Evolutionary conservation across 331 rosid genomes (phyloP).

Genomic region (Rosa hybrid): DNA sequence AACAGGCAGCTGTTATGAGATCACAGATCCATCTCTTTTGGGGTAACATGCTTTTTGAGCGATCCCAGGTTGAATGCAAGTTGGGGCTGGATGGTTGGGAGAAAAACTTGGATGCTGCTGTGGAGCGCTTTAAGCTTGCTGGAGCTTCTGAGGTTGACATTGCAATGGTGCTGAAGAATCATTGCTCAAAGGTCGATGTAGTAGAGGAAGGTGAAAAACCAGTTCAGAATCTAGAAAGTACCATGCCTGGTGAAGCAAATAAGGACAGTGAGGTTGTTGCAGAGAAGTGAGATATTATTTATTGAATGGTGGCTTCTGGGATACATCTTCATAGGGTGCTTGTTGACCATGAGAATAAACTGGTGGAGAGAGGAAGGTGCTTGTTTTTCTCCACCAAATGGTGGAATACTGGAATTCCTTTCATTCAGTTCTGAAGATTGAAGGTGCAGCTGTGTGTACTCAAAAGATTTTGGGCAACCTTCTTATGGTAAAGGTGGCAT

Average conservation of each 20-base stretch:
- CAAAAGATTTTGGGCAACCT: slow-evolving; percentile 28
- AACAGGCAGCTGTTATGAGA: slow-evolving; percentile 83
- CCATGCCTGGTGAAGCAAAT: slow-evolving; percentile 28
- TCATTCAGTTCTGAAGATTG: slow-evolving; percentile 24
- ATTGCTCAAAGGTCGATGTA: slow-evolving; percentile 65
- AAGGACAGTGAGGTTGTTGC: slow-evolving; percentile 24
- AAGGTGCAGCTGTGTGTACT: slow-evolving; percentile 33
- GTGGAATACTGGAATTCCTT: slow-evolving; percentile 34
- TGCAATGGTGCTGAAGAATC: slow-evolving; percentile 75
- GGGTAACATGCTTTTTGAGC: slow-evolving; percentile 95
- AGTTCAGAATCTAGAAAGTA: slow-evolving; percentile 28
- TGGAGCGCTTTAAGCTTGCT: slow-evolving; percentile 83
- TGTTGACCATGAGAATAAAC: slow-evolving; percentile 20
- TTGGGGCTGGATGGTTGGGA: slow-evolving; percentile 70
- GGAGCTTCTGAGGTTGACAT: slow-evolving; percentile 87
- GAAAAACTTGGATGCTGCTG: slow-evolving; percentile 72
- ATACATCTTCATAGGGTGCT: slow-evolving; percentile 15
- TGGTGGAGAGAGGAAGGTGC: slow-evolving; percentile 34
- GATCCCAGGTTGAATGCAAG: slow-evolving; percentile 89
- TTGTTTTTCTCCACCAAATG: slow-evolving; percentile 23
- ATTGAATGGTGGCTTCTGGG: slow-evolving; percentile 19
- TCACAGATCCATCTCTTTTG: slow-evolving; percentile 93
- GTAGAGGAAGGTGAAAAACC: slow-evolving; percentile 53
- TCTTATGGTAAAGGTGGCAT: slow-evolving; percentile 34
- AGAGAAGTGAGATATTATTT: slow-evolving; percentile 15